phyloP scores from a whole-genome alignment of 768 basidiomycete genomes.

The Lepiota brunneoincarnata region DNA sequence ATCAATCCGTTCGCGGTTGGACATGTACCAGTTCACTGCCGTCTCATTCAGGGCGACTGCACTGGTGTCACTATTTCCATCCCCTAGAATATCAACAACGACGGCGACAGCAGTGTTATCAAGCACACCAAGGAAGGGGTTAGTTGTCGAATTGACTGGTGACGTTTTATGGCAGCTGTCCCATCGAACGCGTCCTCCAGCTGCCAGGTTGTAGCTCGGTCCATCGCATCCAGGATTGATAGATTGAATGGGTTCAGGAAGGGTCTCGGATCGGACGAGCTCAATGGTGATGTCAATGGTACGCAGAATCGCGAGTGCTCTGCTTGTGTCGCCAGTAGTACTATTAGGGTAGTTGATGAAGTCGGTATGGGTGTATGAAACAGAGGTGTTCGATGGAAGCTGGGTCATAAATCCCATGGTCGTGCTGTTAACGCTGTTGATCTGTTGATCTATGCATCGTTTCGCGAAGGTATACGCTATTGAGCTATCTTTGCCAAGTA shows the following conservation, averaged over 20 bases:
- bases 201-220: constrained; percentile 12
- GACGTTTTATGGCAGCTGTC: no score
- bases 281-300: constrained; percentile 7
- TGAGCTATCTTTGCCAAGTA: background rate
- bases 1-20: constrained; percentile 11
- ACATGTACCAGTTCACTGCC: constrained; percentile 15
- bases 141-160: no score
- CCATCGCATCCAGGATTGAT: constrained; percentile 5
- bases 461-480: constrained; percentile 6
- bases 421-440: constrained; percentile 9
- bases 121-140: background rate
- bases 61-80: constrained; percentile 15
- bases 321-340: no score
- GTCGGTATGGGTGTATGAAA: constrained; percentile 10
- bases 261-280: constrained; percentile 14
- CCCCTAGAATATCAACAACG: constrained; percentile 16
- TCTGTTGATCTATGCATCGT: constrained; percentile 8
- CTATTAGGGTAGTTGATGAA: constrained; percentile 8
- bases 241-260: constrained; percentile 12
- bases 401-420: constrained; percentile 10
- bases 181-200: constrained; percentile 14
- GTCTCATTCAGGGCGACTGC: constrained; percentile 14
- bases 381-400: background rate
- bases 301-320: no score
- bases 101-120: constrained; percentile 17